Percentiles rank a stretch among this genome's conserved stretches.
Evolutionary conservation across 2,329 filamentous ascomycete genomes (phyloP).

Genomic region (Pseudogymnoascus sp.): DNA sequence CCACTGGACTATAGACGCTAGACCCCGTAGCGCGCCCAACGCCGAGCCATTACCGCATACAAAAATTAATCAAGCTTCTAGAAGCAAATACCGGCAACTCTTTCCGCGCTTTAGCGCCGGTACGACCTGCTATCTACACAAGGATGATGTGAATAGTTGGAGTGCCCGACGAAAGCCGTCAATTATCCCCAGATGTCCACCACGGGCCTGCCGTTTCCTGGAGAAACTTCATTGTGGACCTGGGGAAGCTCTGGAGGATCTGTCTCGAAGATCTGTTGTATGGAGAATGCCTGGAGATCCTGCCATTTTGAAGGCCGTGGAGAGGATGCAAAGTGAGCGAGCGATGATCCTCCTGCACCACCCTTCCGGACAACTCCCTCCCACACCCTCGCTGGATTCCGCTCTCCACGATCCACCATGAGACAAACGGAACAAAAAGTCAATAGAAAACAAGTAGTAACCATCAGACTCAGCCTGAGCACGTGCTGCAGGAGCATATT

Average conservation of each 20-base stretch:
- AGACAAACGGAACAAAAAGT: background rate
- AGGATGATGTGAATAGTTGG: background rate
- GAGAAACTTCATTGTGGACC: constrained; percentile 6
- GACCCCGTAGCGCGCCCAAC: background rate
- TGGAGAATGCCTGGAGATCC: background rate
- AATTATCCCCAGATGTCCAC: background rate
- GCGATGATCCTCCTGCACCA: background rate
- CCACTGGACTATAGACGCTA: background rate
- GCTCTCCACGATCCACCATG: background rate
- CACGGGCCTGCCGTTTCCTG: constrained; percentile 2
- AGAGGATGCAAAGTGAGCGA: background rate
- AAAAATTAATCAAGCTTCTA: background rate
- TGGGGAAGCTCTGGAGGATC: background rate
- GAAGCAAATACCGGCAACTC: background rate
- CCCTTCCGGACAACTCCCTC: background rate
- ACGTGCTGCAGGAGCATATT: background rate
- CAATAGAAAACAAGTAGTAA: background rate
- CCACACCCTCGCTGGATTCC: background rate
- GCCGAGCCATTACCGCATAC: constrained; percentile 3
- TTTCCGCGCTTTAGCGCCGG: background rate
- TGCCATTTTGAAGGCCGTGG: background rate
- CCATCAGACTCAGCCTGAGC: background rate
- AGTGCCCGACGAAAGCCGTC: background rate
- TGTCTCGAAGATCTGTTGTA: background rate
- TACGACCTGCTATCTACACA: background rate